phyloP scores from a whole-genome alignment of 352 stramenopile genomes.

The Phytophthora capsici region DNA sequence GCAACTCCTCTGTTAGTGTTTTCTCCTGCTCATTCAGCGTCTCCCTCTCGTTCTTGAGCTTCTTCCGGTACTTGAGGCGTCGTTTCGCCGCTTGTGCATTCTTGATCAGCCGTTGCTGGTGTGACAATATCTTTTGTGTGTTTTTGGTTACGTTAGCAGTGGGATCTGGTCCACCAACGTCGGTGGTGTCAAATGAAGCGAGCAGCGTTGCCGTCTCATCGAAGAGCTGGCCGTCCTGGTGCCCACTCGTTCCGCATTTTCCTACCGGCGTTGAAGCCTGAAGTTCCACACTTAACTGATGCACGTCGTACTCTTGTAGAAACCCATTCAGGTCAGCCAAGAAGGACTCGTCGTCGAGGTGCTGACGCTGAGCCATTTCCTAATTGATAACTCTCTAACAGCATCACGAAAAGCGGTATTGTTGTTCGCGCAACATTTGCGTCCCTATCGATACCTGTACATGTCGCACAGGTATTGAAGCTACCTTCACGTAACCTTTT shows the following conservation, averaged over 20 bases:
- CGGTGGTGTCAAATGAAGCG: conserved; percentile 1
- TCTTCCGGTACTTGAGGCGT: conserved; percentile 34
- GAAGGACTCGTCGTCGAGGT: conserved; percentile 11
- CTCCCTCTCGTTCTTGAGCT: conserved; percentile 37
- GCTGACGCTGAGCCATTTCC: no score
- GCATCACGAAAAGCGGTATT: no score
- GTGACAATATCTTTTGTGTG: no score
- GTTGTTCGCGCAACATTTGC: no score
- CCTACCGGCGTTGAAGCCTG: neutral
- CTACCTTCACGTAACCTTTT: neutral
- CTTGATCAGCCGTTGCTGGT: conserved; percentile 1
- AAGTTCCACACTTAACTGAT: neutral
- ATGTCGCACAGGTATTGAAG: no score
- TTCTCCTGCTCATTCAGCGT: conserved; percentile 20
- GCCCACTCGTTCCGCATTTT: neutral
- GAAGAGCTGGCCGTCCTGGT: conserved; percentile 18
- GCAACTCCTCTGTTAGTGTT: conserved; percentile 19
- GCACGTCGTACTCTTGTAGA: conserved; percentile 1
- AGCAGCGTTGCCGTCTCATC: conserved; percentile 22
- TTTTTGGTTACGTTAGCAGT: neutral
- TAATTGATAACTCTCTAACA: no score
- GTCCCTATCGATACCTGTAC: no score
- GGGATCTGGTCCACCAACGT: neutral
- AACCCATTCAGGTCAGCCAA: conserved; percentile 8
- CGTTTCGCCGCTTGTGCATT: conserved; percentile 26